These are phyloP conservation scores for Punctularia strigosozonata DNA, from an alignment of 768 basidiomycete genomes.

Conservation along the genomic window DNA sequence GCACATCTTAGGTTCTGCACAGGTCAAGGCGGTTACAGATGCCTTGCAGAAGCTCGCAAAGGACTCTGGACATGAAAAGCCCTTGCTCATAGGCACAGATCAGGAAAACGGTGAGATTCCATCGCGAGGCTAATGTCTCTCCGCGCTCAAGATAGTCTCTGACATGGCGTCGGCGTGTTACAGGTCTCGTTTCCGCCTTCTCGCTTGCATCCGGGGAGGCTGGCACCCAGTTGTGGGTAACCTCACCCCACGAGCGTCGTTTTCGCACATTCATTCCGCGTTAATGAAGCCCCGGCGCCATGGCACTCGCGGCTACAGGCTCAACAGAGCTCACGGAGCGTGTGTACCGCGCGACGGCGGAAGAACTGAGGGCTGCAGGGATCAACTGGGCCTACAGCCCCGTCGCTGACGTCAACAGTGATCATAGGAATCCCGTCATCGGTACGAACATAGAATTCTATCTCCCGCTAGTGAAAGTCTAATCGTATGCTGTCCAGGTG, in stretches of 20 bases:
- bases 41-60: conserved; percentile 47
- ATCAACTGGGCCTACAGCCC: conserved; percentile 66
- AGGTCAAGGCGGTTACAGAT: too few species aligned
- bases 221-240: conserved; percentile 57
- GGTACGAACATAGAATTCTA: conserved; percentile 36
- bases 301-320: conserved; percentile 51
- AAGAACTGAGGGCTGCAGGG: conserved; percentile 46
- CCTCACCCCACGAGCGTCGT: neutral
- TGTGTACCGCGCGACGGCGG: conserved; percentile 37
- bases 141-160: neutral
- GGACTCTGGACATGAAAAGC: conserved; percentile 40
- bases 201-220: conserved; percentile 25
- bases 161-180: neutral
- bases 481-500: conserved; percentile 26
- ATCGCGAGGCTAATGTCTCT: too few species aligned
- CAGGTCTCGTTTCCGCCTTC: conserved; percentile 63
- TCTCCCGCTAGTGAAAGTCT: neutral
- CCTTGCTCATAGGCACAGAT: conserved; percentile 59
- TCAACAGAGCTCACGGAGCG: conserved; percentile 32
- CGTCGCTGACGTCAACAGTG: conserved; percentile 64
- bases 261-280: neutral
- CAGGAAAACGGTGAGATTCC: conserved; percentile 53
- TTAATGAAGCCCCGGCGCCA: conserved; percentile 50
- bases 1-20: too few species aligned
- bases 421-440: conserved; percentile 59